Evolutionary conservation across 352 stramenopile species (phyloP).

Genomic region (Labyrinthula sp.): DNA sequence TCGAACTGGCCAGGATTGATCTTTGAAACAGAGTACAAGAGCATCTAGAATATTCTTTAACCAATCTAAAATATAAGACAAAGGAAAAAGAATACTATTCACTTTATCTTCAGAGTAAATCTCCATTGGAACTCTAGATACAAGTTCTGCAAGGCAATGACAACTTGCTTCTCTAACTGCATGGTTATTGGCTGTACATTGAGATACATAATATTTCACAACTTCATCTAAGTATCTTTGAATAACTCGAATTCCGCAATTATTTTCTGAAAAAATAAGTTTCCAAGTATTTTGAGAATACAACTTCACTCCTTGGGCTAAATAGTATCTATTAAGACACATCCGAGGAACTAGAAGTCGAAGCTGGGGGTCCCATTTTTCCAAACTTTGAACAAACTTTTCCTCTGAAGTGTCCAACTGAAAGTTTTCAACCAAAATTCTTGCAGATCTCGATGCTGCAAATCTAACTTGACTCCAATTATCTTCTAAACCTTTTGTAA

Average conservation of each 20-base stretch:
- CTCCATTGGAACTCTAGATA: constrained; percentile 51
- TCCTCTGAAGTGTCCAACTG: constrained; percentile 44
- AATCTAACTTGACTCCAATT: constrained; percentile 92
- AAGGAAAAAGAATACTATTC: constrained; percentile 36
- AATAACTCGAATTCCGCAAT: constrained; percentile 46
- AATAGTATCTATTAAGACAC: constrained; percentile 88
- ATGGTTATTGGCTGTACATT: constrained; percentile 68
- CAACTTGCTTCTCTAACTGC: constrained; percentile 79
- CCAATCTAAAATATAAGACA: constrained; percentile 45
- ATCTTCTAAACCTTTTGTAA: constrained; percentile 56
- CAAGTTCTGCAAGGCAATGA: constrained; percentile 78
- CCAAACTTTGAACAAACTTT: too few relatives aligned
- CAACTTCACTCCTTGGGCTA: constrained; percentile 81
- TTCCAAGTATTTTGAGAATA: constrained; percentile 85
- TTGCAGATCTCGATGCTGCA: constrained; percentile 64
- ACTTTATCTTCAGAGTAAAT: too few relatives aligned
- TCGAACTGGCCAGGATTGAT: constrained; percentile 79
- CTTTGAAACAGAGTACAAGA: constrained; percentile 77
- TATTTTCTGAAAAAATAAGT: constrained; percentile 53
- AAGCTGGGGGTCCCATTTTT: constrained; percentile 46
- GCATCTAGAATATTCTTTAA: constrained; percentile 61
- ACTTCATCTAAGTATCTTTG: constrained; percentile 59
- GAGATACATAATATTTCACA: constrained; percentile 79
- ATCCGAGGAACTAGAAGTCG: constrained; percentile 67
- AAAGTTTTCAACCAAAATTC: constrained; percentile 52